Evolutionary conservation across 805 yeast genomes (phyloP), one percentile per base, ranked within the genome.

Genomic region (Millerozyma acaciae): DNA sequence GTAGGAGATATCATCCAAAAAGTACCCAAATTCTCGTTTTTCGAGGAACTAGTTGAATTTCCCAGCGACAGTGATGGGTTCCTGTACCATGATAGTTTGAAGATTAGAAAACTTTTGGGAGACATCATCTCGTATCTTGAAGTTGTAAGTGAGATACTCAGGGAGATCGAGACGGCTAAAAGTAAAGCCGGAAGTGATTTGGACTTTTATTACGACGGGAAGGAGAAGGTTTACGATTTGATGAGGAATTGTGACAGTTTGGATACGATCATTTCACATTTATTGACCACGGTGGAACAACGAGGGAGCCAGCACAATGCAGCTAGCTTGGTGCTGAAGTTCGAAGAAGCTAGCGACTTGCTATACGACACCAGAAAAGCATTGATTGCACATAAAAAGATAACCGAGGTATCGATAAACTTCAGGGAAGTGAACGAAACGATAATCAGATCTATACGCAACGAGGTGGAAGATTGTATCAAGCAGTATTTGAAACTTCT

Each of bases 121-220:
- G 62, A 52, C 24, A 48, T 61, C 16, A 43, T 47, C n/a, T 34
- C 34, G 15, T 56, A 53, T 38, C 38, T 63, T 28, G 33, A 35
- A 21, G 50, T 45, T 21, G 31, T 59, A 5, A 37, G 36, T n/a
- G 35, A 21, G 16, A 32, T 47, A 28, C 41, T 51, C 18, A 30
- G 32, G 14, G 41, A 42, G 24, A 28, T 47, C 10, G 26, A 30
- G 5, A 25, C 30, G 6, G 26, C 35, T 6, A 28, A 24, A 6
- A 24, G 25, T 9, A 33, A 26, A 8, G n/a, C 8, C 2, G 13
- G 17, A 7, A 28, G 38, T 16, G 40, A 45, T 22, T 26, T 53
- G 23, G 41, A 40, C 9, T 58, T 62, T 62, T 56, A 43, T 38
- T 49, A 35, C 30, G 54, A 51, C 17, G 60, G 57, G 4, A 47